Conservation (phyloP, 2,329 filamentous ascomycete genomes). For the Monosporascus sp. region DNA sequence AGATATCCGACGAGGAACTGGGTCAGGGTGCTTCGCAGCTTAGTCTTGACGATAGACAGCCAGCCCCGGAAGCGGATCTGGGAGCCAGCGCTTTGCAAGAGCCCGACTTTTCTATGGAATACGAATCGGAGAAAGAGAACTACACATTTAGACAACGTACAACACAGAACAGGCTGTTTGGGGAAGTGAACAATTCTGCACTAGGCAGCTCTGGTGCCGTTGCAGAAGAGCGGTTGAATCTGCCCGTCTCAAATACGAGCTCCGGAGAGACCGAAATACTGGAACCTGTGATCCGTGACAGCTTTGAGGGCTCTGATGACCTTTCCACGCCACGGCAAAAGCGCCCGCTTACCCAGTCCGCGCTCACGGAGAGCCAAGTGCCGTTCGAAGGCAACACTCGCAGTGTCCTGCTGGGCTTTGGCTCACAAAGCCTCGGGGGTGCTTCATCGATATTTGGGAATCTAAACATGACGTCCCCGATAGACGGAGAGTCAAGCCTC, state of each 20-base stretch:
- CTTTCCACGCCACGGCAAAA: constrained; percentile 29
- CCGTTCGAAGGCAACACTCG: constrained; percentile 17
- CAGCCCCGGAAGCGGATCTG: constrained; percentile 20
- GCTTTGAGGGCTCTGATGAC: constrained; percentile 41
- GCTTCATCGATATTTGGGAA: constrained; percentile 40
- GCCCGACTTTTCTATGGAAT: constrained; percentile 42
- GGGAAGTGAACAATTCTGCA: constrained; percentile 50
- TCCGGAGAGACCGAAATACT: constrained; percentile 32
- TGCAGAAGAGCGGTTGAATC: constrained; percentile 42
- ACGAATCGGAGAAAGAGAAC: constrained; percentile 78
- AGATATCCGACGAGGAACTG: constrained; percentile 57
- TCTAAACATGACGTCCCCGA: constrained; percentile 37
- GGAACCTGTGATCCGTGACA: constrained; percentile 39
- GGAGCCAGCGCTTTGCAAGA: constrained; percentile 24
- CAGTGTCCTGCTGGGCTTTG: constrained; percentile 24
- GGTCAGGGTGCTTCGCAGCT: constrained; percentile 58
- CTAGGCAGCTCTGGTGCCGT: constrained; percentile 50
- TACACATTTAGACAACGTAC: constrained; percentile 56
- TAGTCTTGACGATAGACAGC: constrained; percentile 48
- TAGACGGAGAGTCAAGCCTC: constrained; percentile 14
- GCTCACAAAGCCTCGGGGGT: constrained; percentile 51
- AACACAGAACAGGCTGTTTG: constrained; percentile 42
- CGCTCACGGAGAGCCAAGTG: constrained; percentile 4
- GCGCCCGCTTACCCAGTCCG: constrained; percentile 14
- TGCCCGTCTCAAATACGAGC: constrained; percentile 33